A percentile compares a stretch with the other conserved stretches of the same genome.
Conservation (phyloP, 225 moss, liverwort and hornwort species). For the Thuidium tamariscinum region DNA sequence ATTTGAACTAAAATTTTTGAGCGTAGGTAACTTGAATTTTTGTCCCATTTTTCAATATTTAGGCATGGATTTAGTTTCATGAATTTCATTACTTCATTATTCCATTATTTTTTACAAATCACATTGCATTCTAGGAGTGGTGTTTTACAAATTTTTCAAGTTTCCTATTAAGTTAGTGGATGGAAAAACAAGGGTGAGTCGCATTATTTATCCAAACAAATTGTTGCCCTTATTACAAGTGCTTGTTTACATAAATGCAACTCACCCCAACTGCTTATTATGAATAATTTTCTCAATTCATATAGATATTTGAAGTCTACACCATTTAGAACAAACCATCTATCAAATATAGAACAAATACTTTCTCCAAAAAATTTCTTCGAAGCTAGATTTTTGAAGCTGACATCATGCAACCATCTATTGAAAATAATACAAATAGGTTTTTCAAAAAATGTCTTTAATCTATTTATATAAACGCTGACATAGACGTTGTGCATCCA, state of each 20-base stretch:
- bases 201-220: not conserved
- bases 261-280: not conserved
- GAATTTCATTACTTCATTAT: too few relatives aligned
- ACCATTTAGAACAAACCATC: not conserved
- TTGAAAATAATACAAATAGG: not conserved
- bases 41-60: fast-evolving
- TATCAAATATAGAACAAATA: not conserved
- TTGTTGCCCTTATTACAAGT: too few relatives aligned
- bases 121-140: not conserved
- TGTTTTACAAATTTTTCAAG: not conserved
- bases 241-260: not conserved
- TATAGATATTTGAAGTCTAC: not conserved
- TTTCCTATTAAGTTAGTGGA: not conserved
- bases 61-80: not conserved
- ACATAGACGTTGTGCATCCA: too few relatives aligned
- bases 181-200: too few relatives aligned
- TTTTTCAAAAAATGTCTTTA: not conserved
- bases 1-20: fast-evolving
- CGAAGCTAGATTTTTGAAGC: not conserved
- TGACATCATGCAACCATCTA: not conserved
- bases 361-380: not conserved
- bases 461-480: too few relatives aligned
- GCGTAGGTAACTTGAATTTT: not conserved
- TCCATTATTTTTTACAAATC: not conserved
- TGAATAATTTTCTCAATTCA: not conserved